Evolutionary conservation across 2,329 filamentous ascomycete genomes (phyloP), one percentile per base, ranked within the genome.

Genomic region (Penicillium vulpinum): DNA sequence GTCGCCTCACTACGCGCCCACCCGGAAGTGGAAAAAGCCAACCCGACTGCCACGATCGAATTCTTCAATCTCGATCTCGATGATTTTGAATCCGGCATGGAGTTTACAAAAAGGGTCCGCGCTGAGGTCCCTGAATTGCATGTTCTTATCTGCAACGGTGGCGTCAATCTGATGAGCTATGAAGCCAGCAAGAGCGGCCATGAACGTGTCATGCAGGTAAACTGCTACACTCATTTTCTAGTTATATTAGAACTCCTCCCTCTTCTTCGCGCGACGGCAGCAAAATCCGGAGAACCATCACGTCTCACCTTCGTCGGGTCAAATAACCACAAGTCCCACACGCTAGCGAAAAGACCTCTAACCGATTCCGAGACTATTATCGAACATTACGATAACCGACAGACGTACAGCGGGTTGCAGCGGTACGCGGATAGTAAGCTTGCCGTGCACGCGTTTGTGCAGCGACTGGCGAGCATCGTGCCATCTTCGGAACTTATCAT

Each of bases 31-130:
- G n/a, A 44, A 44, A 28, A 28, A 2, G 45, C 33, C 4, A 60
- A 1, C 58, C 67, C 64, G 1, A 67, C 71, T 5, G 75, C 77
- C 0, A 68, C 36, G 0, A 69, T 83, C 5, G 70, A 81, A 4
- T 78, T 82, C 6, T 83, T 77, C 77, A n/a, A 66, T 4, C 62
- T 84, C 13, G 78, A 84, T 40, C 77, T 83, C 71, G 57, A 62
- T 4, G 59, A 60, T 44, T 67, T 64, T 38, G 35, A 62, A 16
- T 65, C 58, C 3, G 60, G 51, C 2, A 15, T 65, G 10, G 26
- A 40, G 2, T 61, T 65, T n/a, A 33, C 53, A 11, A 33, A 51
- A 3, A 53, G 49, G 21, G 56, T 62, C 16, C 57, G 55, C n/a
- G 18, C 40, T 13, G 39, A 65, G 18, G 46, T 65, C 4, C 36